Evolutionary conservation across 2,329 filamentous ascomycete species (phyloP), one percentile per base, ranked within the genome.

Genomic region (Stagonosporopsis vannaccii): DNA sequence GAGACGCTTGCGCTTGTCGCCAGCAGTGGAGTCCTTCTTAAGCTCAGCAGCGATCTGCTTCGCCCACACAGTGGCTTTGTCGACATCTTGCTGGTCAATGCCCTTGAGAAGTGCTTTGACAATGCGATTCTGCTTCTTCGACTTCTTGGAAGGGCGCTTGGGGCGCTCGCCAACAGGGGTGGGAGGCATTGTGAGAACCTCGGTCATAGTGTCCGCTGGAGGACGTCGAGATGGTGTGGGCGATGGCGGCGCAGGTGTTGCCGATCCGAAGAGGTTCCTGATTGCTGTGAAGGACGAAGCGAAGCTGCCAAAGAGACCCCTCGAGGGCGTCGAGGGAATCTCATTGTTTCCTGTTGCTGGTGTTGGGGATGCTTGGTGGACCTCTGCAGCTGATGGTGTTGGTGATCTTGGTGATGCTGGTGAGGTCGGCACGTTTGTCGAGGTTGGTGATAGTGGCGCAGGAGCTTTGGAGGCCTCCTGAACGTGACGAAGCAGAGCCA

Each of bases 1-100:
- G 2, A 74, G 62, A 8, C 67, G 68, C 45, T 63, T 65, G 59
- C 72, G 72, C 56, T 73, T 75, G 8, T 68, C 62, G 22, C 62
- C 63, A 11, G 68, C 56, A 9, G 48, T 47, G n/a, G 36, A n/a
- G 40, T 66, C 50, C 9, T 67, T 66, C 32, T 59, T 56, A 6
- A 72, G 42, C 17, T 62, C 60, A 0, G 62, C 56, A 13, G 66
- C 56, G 9, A 67, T 48, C 9, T 65, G 45, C 25, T 67, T 63
- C 11, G 65, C 70, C 73, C 73, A 75, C 9, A 51, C 54, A 4
- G 62, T 53, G 15, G 69, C 71, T n/a, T 63, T 57, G 1, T 43
- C 49, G 22, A 52, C 46, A 28, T 72, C 69, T 12, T 58, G 41
- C 19, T 49, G 41, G 6, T 69, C 51, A n/a, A 70, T 44, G 30